These are phyloP conservation scores for Xylariaceae sp. DNA, from an alignment of 2,329 filamentous ascomycete genomes.

Conservation along the genomic window DNA sequence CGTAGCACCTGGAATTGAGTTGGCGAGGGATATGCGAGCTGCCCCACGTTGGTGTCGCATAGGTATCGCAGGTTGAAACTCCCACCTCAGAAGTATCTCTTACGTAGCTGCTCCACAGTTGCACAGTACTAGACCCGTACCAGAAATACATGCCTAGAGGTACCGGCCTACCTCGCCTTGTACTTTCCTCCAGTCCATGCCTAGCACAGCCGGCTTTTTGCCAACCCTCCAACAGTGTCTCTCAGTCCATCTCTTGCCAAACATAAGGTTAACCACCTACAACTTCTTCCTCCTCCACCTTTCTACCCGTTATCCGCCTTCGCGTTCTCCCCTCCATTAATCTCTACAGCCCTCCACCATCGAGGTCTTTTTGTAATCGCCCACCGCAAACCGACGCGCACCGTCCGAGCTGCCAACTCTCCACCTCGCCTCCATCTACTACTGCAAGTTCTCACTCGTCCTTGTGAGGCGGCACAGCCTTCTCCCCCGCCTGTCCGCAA, in stretches of 20 bases:
- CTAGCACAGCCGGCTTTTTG: slow-evolving; percentile 15
- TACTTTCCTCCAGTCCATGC: too few species aligned
- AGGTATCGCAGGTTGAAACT: too few species aligned
- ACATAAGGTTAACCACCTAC: slow-evolving; percentile 2
- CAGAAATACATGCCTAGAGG: too few species aligned
- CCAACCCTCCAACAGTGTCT: slow-evolving; percentile 8
- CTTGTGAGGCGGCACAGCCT: slow-evolving; percentile 29
- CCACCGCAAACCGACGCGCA: slow-evolving; percentile 3
- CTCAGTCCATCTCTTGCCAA: slow-evolving; percentile 7
- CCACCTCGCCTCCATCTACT: slow-evolving; percentile 3
- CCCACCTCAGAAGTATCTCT: too few species aligned
- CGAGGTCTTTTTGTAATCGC: background rate
- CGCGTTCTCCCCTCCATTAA: background rate
- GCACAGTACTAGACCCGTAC: too few species aligned
- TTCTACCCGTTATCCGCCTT: background rate
- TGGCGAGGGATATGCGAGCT: background rate
- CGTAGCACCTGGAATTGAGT: too few species aligned
- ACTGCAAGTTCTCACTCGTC: slow-evolving; percentile 22
- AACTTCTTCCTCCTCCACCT: background rate
- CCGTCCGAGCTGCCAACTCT: background rate
- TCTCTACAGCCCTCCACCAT: background rate
- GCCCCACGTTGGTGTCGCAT: background rate
- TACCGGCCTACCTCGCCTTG: too few species aligned
- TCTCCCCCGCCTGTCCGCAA: slow-evolving; percentile 18
- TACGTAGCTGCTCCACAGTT: background rate